These are phyloP conservation scores for Xylaria sp. DNA, from an alignment of 2,329 filamentous ascomycete genomes.

Conservation along the genomic window DNA sequence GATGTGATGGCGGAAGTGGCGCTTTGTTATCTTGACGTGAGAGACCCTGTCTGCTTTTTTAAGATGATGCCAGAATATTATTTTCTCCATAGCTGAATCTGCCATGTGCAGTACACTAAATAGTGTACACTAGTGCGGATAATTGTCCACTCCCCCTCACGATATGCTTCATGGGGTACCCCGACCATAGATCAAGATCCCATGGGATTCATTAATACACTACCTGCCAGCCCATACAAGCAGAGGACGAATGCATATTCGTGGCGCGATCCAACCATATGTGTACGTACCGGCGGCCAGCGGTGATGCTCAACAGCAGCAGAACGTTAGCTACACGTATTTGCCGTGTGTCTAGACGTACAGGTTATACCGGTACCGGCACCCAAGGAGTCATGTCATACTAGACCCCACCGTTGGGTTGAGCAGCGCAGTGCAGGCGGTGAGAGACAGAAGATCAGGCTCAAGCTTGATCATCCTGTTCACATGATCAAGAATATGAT, in stretches of 20 bases:
- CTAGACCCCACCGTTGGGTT: constrained; percentile 35
- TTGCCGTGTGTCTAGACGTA: constrained; percentile 23
- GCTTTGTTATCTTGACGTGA: constrained; percentile 23
- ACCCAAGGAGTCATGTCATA: constrained; percentile 34
- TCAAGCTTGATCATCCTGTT: constrained; percentile 31
- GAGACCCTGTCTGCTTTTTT: constrained; percentile 9
- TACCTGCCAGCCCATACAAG: constrained; percentile 7
- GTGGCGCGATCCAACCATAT: constrained; percentile 22
- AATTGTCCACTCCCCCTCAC: constrained; percentile 5
- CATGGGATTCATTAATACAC: constrained; percentile 10
- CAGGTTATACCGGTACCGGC: constrained; percentile 31
- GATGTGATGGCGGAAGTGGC: constrained; percentile 34
- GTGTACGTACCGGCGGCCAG: background rate
- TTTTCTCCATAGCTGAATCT: constrained; percentile 19
- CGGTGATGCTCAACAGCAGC: background rate
- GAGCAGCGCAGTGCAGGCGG: constrained; percentile 34
- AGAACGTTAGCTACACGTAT: constrained; percentile 28
- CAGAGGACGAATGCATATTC: constrained; percentile 15
- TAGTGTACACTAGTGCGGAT: constrained; percentile 1
- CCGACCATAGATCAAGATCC: background rate
- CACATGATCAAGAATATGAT: constrained; percentile 36
- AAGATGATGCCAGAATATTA: constrained; percentile 14
- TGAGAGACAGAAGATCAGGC: constrained; percentile 36
- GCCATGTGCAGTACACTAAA: background rate
- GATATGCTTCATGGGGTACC: constrained; percentile 11